Percentiles rank a stretch among this genome's conserved stretches.
Conservation (phyloP, 441 rosid genomes). For the Adansonia madagascariensis region DNA sequence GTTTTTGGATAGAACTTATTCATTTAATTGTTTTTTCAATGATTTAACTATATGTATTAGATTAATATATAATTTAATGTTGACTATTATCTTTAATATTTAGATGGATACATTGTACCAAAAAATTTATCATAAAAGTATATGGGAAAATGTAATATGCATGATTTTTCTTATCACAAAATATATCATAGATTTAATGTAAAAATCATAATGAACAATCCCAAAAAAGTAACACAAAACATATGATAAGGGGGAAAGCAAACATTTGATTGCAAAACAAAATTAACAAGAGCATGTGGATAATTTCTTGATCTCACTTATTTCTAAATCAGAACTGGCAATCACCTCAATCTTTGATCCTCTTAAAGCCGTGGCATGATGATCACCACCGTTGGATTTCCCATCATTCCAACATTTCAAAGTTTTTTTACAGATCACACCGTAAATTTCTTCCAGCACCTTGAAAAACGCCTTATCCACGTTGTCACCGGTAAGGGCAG, state of each 20-base stretch:
- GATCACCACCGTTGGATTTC: constrained; percentile 35
- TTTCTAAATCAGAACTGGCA: constrained; percentile 60
- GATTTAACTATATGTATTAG: too few species aligned
- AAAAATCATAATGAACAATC: background rate
- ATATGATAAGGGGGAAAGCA: too few species aligned
- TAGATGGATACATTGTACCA: too few species aligned
- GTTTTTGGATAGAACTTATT: too few species aligned
- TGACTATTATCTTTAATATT: too few species aligned
- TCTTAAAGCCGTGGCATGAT: constrained; percentile 34
- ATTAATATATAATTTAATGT: too few species aligned
- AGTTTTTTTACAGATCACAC: constrained; percentile 48
- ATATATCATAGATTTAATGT: background rate
- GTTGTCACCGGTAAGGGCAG: constrained; percentile 60
- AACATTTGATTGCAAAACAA: background rate
- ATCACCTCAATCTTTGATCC: constrained; percentile 71
- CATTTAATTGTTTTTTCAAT: too few species aligned
- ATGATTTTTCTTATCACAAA: background rate
- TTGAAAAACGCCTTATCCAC: constrained; percentile 55
- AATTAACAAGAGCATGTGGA: constrained; percentile 67
- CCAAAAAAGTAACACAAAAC: background rate
- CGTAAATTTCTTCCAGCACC: constrained; percentile 50
- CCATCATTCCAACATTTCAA: constrained; percentile 34
- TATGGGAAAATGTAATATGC: too few species aligned
- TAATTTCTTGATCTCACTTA: constrained; percentile 53
- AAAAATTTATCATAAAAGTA: too few species aligned